A percentile compares a stretch with the other conserved stretches of the same genome.
Evolutionary conservation across 108 stramenopile genomes (phyloP).

Genomic region (Fragilaria radians): DNA sequence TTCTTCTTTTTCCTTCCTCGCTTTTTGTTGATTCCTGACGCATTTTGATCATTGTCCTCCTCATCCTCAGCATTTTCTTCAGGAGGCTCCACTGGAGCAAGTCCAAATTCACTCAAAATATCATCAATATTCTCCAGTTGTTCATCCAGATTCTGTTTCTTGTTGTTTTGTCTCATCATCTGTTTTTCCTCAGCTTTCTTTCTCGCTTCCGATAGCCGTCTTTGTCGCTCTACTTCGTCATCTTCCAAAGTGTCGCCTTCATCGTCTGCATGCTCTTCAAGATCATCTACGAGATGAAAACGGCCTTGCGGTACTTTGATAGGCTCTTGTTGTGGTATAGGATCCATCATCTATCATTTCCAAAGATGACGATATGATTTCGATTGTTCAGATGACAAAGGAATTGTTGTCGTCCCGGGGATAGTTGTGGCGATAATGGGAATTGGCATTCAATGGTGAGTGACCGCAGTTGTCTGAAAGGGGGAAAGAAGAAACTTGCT

Average conservation of each 20-base stretch:
- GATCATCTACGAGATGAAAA: slow-evolving; percentile 7
- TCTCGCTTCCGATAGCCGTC: slow-evolving; percentile 19
- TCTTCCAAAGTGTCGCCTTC: slow-evolving; percentile 4
- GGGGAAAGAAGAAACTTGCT: neutral
- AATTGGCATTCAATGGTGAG: neutral
- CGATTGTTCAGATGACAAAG: neutral
- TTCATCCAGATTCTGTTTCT: slow-evolving; percentile 13
- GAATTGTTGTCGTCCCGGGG: neutral
- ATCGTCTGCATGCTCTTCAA: neutral
- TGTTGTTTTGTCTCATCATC: slow-evolving; percentile 5
- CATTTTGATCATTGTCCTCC: slow-evolving; percentile 3
- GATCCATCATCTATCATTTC: slow-evolving; percentile 1
- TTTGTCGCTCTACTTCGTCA: slow-evolving; percentile 25
- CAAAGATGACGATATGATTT: neutral
- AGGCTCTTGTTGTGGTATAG: slow-evolving; percentile 4
- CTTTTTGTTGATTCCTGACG: slow-evolving; percentile 1
- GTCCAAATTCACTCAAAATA: slow-evolving; percentile 23
- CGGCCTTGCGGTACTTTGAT: slow-evolving; percentile 2
- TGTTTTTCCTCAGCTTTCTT: slow-evolving; percentile 11
- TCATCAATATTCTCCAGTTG: slow-evolving; percentile 28
- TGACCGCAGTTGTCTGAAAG: neutral
- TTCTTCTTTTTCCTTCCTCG: slow-evolving; percentile 20
- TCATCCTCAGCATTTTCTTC: slow-evolving; percentile 14
- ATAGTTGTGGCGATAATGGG: neutral
- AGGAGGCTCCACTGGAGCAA: slow-evolving; percentile 1